These are phyloP conservation scores for Kuraishia molischiana DNA, from an alignment of 805 yeast species.

Conservation along the genomic window DNA sequence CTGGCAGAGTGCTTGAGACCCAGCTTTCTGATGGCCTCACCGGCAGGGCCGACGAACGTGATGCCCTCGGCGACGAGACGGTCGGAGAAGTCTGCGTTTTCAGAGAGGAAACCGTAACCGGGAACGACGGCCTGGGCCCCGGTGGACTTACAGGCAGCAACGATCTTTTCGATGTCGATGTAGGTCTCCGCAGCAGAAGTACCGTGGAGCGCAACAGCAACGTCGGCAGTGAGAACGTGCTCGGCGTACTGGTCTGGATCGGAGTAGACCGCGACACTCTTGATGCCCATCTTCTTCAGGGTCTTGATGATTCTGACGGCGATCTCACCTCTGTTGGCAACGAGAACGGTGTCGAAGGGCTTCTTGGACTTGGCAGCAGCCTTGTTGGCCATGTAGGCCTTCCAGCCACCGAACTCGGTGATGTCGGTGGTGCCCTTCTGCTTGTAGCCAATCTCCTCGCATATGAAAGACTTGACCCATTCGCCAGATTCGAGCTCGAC, in stretches of 20 bases:
- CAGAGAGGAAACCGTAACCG: conserved; percentile 94
- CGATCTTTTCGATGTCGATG: conserved; percentile 73
- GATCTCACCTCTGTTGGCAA: conserved; percentile 96
- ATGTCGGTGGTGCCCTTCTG: conserved; percentile 68
- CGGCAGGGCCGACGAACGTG: conserved; percentile 93
- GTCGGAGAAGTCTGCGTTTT: conserved; percentile 93
- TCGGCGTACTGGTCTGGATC: conserved; percentile 84
- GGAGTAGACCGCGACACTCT: conserved; percentile 81
- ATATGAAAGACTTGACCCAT: conserved; percentile 87
- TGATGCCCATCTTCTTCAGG: conserved; percentile 67
- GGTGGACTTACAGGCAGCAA: conserved; percentile 74
- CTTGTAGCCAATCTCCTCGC: conserved; percentile 83
- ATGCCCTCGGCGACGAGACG: conserved; percentile 75
- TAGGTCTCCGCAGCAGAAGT: conserved; percentile 86
- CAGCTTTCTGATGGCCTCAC: conserved; percentile 81
- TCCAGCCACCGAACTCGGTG: conserved; percentile 87
- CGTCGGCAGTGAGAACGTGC: conserved; percentile 80
- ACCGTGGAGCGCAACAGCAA: conserved; percentile 72
- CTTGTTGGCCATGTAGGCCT: conserved; percentile 36
- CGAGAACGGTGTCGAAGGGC: conserved; percentile 78
- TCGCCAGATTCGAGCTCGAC: conserved; percentile 75
- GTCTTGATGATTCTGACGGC: conserved; percentile 93
- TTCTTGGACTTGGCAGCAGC: conserved; percentile 24
- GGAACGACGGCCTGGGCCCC: conserved; percentile 95
- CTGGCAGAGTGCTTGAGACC: conserved; percentile 97